A percentile compares a stretch with the other conserved stretches of the same genome.
Evolutionary conservation across 306 rosid genomes (phyloP).

Genomic region (Herpetospermum pedunculosum): DNA sequence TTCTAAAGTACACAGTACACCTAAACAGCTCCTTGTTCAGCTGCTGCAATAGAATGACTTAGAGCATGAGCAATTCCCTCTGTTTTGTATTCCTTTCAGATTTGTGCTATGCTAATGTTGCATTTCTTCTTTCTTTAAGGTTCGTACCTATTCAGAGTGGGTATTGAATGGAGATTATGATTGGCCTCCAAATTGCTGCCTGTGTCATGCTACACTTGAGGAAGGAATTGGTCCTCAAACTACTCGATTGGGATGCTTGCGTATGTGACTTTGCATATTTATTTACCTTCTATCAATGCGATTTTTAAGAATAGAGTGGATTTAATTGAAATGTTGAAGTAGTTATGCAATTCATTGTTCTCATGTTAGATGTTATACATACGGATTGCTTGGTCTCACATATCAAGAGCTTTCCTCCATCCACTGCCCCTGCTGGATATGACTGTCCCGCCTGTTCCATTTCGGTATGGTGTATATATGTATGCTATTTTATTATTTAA

Average conservation of each 20-base stretch:
- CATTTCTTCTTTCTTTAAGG: slow-evolving; percentile 30
- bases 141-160: slow-evolving; percentile 96
- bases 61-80: background rate
- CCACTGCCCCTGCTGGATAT: slow-evolving; percentile 98
- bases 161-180: slow-evolving; percentile 93
- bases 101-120: background rate
- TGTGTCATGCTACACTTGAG: slow-evolving; percentile 57
- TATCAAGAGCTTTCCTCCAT: slow-evolving; percentile 85
- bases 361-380: slow-evolving; percentile 62
- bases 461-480: slow-evolving; percentile 38
- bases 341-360: slow-evolving; percentile 19
- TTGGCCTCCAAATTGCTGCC: slow-evolving; percentile 95
- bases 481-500: background rate
- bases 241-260: slow-evolving; percentile 94
- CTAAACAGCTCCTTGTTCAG: background rate
- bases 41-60: background rate
- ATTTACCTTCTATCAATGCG: slow-evolving; percentile 4
- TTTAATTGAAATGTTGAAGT: background rate
- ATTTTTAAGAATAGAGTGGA: slow-evolving; percentile 2
- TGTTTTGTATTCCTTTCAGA: background rate
- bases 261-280: slow-evolving; percentile 46
- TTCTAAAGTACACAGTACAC: background rate
- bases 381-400: slow-evolving; percentile 83
- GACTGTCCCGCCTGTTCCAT: slow-evolving; percentile 85
- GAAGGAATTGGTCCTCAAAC: slow-evolving; percentile 59